These are phyloP conservation scores for Naganishia cerealis DNA, from an alignment of 1,284 basidiomycete species.

Conservation along the genomic window DNA sequence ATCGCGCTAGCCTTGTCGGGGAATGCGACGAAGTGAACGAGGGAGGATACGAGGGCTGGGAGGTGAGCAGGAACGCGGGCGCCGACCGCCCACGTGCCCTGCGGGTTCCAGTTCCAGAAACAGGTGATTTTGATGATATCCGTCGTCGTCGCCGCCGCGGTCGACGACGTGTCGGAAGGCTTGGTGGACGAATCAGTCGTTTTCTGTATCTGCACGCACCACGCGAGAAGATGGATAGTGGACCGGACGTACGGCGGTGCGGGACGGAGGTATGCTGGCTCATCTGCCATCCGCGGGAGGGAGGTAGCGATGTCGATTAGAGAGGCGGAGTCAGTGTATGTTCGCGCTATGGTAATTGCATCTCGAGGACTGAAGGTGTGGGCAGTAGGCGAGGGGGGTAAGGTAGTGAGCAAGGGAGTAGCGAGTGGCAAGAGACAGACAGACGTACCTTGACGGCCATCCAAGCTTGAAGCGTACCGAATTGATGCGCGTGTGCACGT, in stretches of 20 bases:
- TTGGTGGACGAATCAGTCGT: constrained; percentile 48
- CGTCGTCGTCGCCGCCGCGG: constrained; percentile 44
- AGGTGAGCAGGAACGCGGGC: constrained; percentile 67
- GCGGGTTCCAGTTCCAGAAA: constrained; percentile 96
- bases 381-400: constrained; percentile 46
- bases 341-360: constrained; percentile 85
- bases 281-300: constrained; percentile 84
- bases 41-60: constrained; percentile 9
- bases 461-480: constrained; percentile 89
- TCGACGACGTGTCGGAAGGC: constrained; percentile 50
- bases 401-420: constrained; percentile 37
- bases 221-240: constrained; percentile 81
- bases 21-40: constrained; percentile 15
- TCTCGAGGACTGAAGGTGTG: constrained; percentile 71
- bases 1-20: neutral
- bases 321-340: constrained; percentile 75
- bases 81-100: constrained; percentile 77
- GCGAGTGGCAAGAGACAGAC: constrained; percentile 13
- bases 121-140: constrained; percentile 71
- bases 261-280: constrained; percentile 88
- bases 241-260: constrained; percentile 93
- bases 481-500: constrained; percentile 76
- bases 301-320: constrained; percentile 92
- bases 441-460: constrained; percentile 89
- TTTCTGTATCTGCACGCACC: constrained; percentile 73